Conservation (phyloP, 495 filamentous ascomycete species). For the Monascus purpureus region DNA sequence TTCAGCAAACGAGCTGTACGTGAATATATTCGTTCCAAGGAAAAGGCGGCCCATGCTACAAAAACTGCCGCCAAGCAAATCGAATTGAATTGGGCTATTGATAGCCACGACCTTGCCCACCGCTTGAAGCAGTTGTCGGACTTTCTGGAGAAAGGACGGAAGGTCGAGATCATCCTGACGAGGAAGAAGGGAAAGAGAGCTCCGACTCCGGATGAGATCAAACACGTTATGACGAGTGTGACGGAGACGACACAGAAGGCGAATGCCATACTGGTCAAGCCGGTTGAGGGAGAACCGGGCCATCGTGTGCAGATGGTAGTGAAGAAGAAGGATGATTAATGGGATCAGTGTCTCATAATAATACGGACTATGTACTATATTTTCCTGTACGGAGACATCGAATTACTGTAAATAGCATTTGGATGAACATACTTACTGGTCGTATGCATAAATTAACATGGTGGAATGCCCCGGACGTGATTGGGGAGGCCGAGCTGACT, state of each 20-base stretch:
- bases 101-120: constrained; percentile 48
- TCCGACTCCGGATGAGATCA: constrained; percentile 28
- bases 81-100: constrained; percentile 78
- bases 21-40: constrained; percentile 26
- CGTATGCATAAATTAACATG: not conserved
- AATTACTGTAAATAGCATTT: too few relatives aligned
- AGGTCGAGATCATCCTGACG: constrained; percentile 47
- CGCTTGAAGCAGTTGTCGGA: constrained; percentile 41
- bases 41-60: constrained; percentile 20
- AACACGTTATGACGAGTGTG: constrained; percentile 25
- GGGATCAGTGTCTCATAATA: not conserved
- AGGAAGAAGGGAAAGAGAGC: constrained; percentile 28
- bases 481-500: constrained; percentile 14
- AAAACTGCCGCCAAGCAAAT: constrained; percentile 45
- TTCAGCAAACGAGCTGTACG: constrained; percentile 33
- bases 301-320: constrained; percentile 24
- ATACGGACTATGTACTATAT: not conserved
- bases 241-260: constrained; percentile 20
- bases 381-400: too few relatives aligned
- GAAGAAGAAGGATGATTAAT: constrained; percentile 17
- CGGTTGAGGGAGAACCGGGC: constrained; percentile 30
- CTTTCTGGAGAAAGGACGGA: constrained; percentile 50
- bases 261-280: constrained; percentile 21
- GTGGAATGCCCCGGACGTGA: not conserved
- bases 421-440: too few relatives aligned